These are phyloP conservation scores for Aspergillus pseudoviridinutans DNA, from an alignment of 2,329 filamentous ascomycete species.

Conservation along the genomic window DNA sequence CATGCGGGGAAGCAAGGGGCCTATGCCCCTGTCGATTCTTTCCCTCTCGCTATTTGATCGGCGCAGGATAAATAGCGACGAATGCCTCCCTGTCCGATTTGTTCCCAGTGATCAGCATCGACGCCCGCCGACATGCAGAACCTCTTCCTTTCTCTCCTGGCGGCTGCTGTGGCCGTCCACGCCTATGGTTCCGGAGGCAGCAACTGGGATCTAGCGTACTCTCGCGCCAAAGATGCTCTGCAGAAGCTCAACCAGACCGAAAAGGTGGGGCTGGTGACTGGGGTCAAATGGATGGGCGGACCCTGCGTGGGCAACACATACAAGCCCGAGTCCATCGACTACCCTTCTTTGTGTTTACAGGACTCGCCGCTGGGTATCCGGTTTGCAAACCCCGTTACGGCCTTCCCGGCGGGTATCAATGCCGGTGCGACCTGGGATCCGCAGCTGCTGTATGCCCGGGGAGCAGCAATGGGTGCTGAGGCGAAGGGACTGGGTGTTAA, in stretches of 20 bases:
- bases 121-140: background rate
- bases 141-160: background rate
- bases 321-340: constrained; percentile 22
- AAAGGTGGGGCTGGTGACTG: constrained; percentile 28
- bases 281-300: constrained; percentile 25
- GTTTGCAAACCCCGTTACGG: constrained; percentile 41
- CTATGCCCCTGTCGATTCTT: background rate
- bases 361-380: constrained; percentile 37
- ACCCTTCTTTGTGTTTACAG: constrained; percentile 32
- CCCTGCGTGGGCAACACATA: constrained; percentile 33
- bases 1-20: background rate
- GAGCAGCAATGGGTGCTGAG: constrained; percentile 53
- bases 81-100: background rate
- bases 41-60: background rate
- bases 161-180: background rate
- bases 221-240: constrained; percentile 9
- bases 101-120: background rate
- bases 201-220: background rate
- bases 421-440: constrained; percentile 51
- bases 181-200: background rate
- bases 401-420: constrained; percentile 41
- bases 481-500: constrained; percentile 28
- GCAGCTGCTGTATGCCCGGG: constrained; percentile 51
- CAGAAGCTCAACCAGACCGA: constrained; percentile 15
- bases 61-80: background rate